phyloP scores from a whole-genome alignment of 2,329 filamentous ascomycete genomes.

The Diaporthe destruens region DNA sequence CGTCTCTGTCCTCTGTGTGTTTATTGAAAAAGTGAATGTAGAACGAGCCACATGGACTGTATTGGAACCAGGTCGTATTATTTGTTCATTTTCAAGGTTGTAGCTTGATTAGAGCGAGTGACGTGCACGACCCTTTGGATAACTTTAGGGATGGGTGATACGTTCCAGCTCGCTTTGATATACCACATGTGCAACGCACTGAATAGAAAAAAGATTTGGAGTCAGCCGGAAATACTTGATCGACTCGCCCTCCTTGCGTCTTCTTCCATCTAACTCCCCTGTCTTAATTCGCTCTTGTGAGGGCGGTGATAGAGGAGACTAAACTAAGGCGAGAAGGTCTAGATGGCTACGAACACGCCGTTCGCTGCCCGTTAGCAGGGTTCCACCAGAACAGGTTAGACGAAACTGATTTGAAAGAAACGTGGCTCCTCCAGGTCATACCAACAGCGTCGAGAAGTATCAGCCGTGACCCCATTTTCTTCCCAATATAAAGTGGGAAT shows the following conservation, averaged over 20 bases:
- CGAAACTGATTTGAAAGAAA: background rate
- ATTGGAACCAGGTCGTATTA: background rate
- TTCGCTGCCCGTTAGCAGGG: background rate
- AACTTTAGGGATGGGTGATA: background rate
- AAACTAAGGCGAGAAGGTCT: background rate
- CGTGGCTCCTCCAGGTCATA: background rate
- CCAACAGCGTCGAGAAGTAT: background rate
- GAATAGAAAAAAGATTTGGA: background rate
- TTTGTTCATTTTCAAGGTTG: background rate
- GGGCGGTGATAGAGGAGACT: background rate
- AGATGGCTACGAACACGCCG: background rate
- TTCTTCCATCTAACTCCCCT: background rate
- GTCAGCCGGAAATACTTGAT: background rate
- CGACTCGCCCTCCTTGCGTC: background rate
- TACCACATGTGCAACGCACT: background rate
- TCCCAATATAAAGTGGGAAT: background rate
- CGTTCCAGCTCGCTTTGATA: background rate
- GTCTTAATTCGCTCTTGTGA: background rate
- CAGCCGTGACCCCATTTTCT: background rate
- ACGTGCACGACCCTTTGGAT: background rate
- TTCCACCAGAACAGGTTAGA: background rate
- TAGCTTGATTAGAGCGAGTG: background rate
- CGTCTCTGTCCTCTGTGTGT: background rate
- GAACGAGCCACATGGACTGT: background rate
- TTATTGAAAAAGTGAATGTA: background rate